Evolutionary conservation across 495 filamentous ascomycete species (phyloP), one percentile per base, ranked within the genome.

Genomic region (Penicillium roqueforti): DNA sequence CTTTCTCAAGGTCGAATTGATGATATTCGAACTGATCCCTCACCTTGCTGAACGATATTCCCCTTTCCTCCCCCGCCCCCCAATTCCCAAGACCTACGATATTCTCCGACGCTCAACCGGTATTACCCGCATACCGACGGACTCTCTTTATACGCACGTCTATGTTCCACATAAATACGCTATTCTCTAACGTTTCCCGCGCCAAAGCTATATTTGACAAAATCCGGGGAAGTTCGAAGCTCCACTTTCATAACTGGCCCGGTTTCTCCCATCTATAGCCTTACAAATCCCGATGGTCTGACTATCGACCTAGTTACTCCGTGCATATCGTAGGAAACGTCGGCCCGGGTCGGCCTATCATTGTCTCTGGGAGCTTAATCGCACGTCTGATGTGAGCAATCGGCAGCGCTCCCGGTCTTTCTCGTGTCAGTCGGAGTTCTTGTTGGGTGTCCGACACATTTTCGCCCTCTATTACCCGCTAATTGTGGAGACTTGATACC

Each of bases 141-240:
- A n/a, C n/a, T n/a, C n/a, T n/a, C n/a, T n/a, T n/a, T n/a, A n/a
- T n/a, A n/a, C n/a, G n/a, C n/a, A n/a, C n/a, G n/a, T n/a, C n/a
- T n/a, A n/a, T n/a, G n/a, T n/a, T n/a, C n/a, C n/a, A n/a, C n/a
- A n/a, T n/a, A n/a, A n/a, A n/a, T n/a, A n/a, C n/a, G n/a, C n/a
- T n/a, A n/a, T n/a, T n/a, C 34, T 19, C 7, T 16, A 14, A 26
- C 13, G 16, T n/a, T n/a, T 25, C 28, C 16, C n/a, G 37, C 48
- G 23, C 16, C 43, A 19, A 10, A 42, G 28, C 48, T 25, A 4
- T 34, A 16, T 29, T 6, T 43, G 26, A 8, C 2, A 43, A 36
- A 52, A 52, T 18, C 50, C 19, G 50, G 50, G 50, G 50, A 52
- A 52, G 28, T 36, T 6, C n/a, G 4, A 42, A 32, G 38, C 39